A percentile compares a stretch with the other conserved stretches of the same genome.
Evolutionary conservation across 805 yeast genomes (phyloP).

Genomic region (Kodamaea leandrae): DNA sequence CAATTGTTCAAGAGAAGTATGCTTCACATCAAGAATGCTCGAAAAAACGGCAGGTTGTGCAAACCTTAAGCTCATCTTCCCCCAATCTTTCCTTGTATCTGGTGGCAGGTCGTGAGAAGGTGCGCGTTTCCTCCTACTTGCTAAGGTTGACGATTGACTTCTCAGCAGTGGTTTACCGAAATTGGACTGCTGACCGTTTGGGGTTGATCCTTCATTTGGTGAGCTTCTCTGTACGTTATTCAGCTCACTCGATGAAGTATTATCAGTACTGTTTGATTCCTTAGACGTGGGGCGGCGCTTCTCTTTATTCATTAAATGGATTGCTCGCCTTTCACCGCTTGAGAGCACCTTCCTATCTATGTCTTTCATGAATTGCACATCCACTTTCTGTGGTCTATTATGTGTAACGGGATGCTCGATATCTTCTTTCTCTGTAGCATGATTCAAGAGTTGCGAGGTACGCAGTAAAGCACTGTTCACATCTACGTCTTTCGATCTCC

Average conservation of each 20-base stretch:
- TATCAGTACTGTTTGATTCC: no score
- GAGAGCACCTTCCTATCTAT: slow-evolving; percentile 12
- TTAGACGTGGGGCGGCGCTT: no score
- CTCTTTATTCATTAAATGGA: slow-evolving; percentile 5
- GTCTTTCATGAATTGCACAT: slow-evolving; percentile 13
- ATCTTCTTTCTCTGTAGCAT: slow-evolving; percentile 9
- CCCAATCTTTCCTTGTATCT: not conserved
- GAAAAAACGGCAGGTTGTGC: not conserved
- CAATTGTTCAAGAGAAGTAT: slow-evolving; percentile 15
- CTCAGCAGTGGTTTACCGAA: no score
- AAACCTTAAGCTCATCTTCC: not conserved
- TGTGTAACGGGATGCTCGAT: slow-evolving; percentile 4
- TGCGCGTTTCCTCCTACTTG: not conserved
- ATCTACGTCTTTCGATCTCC: slow-evolving; percentile 12
- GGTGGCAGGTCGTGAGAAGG: not conserved
- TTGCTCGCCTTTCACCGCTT: slow-evolving; percentile 11
- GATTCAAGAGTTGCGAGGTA: slow-evolving; percentile 10
- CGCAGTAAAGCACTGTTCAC: slow-evolving; percentile 12
- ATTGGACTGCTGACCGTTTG: not conserved
- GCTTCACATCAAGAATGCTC: slow-evolving; percentile 3
- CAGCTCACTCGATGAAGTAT: no score
- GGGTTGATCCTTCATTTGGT: no score
- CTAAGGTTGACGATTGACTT: no score
- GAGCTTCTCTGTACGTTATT: no score
- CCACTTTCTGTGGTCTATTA: slow-evolving; percentile 9